Percentiles rank a stretch among this genome's conserved stretches.
phyloP scores from a whole-genome alignment of 1,284 basidiomycete genomes.

The Rhizoctonia solani region DNA sequence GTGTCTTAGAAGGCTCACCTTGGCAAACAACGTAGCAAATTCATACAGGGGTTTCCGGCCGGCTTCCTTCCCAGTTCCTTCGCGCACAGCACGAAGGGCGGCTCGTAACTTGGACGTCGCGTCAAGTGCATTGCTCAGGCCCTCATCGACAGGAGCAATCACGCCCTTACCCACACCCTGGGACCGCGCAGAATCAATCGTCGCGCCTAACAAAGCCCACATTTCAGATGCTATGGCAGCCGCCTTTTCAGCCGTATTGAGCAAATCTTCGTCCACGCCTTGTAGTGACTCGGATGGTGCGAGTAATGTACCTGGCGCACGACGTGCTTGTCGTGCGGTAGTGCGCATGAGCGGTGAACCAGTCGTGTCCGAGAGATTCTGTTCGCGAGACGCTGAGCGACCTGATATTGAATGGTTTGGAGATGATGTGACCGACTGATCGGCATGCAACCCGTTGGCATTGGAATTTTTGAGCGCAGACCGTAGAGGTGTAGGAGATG shows the following conservation, averaged over 20 bases:
- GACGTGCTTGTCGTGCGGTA: conserved; percentile 11
- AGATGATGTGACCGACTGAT: not conserved
- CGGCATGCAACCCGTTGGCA: not conserved
- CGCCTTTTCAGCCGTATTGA: conserved; percentile 68
- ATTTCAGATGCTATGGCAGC: conserved; percentile 70
- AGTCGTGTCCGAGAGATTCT: conserved; percentile 44
- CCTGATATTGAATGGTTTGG: conserved; percentile 15
- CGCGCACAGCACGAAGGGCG: conserved; percentile 58
- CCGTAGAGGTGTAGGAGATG: conserved; percentile 1
- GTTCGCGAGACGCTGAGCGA: conserved; percentile 21
- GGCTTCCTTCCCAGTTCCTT: conserved; percentile 49
- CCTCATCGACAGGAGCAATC: conserved; percentile 44
- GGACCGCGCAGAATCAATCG: conserved; percentile 9
- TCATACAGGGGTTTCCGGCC: conserved; percentile 66
- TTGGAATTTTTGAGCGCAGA: conserved; percentile 17
- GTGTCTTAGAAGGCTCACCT: conserved; percentile 42
- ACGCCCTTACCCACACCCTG: conserved; percentile 5
- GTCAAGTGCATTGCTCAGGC: conserved; percentile 58
- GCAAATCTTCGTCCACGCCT: conserved; percentile 64
- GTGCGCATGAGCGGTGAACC: conserved; percentile 49
- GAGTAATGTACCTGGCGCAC: conserved; percentile 27
- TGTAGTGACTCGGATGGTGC: conserved; percentile 54
- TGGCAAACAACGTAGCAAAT: conserved; percentile 71
- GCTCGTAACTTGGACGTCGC: conserved; percentile 61
- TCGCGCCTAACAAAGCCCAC: conserved; percentile 50